phyloP scores from a whole-genome alignment of 257 asterid species.

The Gynochthodes officinalis region DNA sequence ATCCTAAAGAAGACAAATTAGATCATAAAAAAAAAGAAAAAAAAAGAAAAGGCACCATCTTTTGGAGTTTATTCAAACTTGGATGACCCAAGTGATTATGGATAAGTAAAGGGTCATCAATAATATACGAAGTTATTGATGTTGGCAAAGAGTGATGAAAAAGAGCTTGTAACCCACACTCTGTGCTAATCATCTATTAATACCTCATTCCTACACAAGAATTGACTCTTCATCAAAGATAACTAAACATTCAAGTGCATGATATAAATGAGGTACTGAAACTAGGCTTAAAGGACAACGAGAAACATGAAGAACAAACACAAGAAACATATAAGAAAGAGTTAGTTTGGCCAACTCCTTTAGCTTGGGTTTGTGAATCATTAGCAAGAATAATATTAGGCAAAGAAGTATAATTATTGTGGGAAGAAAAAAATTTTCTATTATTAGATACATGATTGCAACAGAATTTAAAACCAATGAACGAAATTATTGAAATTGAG shows the following conservation, averaged over 20 bases:
- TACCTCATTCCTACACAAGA: background rate
- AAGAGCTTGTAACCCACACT: slow-evolving; percentile 10
- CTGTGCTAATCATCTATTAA: background rate
- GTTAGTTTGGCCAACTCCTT: slow-evolving; percentile 8
- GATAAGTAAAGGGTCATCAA: background rate
- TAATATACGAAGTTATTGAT: background rate
- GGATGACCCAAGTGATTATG: background rate
- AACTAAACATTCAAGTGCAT: slow-evolving; percentile 1
- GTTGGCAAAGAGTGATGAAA: background rate
- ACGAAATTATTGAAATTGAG: background rate
- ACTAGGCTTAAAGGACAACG: background rate
- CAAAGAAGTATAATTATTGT: background rate
- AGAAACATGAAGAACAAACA: background rate
- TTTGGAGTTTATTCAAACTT: background rate
- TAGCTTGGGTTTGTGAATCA: background rate
- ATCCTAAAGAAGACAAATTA: background rate
- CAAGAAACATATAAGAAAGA: background rate
- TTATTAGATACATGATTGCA: slow-evolving; percentile 1
- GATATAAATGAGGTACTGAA: background rate
- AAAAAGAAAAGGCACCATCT: background rate
- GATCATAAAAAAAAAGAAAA: background rate
- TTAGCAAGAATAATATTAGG: background rate
- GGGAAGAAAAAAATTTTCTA: background rate
- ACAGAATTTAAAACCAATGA: background rate
- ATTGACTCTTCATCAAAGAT: background rate